Percentiles rank a stretch among this genome's conserved stretches.
phyloP scores from a whole-genome alignment of 345 rosid genomes.

The Sapria himalayana region DNA sequence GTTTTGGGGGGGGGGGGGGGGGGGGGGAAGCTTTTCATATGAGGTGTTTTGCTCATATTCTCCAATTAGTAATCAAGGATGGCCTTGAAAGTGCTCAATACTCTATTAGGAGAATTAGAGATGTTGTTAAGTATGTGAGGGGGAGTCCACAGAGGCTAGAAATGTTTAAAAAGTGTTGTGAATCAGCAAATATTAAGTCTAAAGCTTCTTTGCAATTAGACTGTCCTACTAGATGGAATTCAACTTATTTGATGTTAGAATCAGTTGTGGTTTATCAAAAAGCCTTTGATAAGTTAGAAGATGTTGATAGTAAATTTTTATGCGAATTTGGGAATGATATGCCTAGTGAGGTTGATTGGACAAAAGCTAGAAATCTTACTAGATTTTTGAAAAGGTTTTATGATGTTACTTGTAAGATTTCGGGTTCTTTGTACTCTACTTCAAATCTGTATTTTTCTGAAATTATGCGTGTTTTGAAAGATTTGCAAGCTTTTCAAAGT shows the following conservation, averaged over 20 bases:
- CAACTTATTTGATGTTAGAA: conserved; percentile 72
- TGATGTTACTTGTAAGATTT: conserved; percentile 39
- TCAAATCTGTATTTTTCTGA: conserved; percentile 78
- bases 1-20: conserved; percentile 43
- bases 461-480: conserved; percentile 64
- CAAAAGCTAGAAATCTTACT: conserved; percentile 35
- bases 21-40: conserved; percentile 54
- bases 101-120: conserved; percentile 54
- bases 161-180: conserved; percentile 56
- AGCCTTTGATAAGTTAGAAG: conserved; percentile 44
- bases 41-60: conserved; percentile 51
- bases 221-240: conserved; percentile 38
- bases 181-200: conserved; percentile 33
- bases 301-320: conserved; percentile 34
- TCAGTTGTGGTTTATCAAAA: conserved; percentile 40
- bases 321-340: too few relatives aligned
- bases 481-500: conserved; percentile 76
- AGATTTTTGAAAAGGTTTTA: conserved; percentile 38
- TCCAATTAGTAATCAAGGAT: conserved; percentile 42
- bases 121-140: conserved; percentile 46
- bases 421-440: conserved; percentile 40
- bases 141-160: conserved; percentile 53
- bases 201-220: conserved; percentile 44
- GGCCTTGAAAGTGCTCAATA: conserved; percentile 37
- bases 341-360: conserved; percentile 74